Evolutionary conservation across 2,329 filamentous ascomycete species (phyloP), one percentile per base, ranked within the genome.

Genomic region (Cladophialophora exuberans): DNA sequence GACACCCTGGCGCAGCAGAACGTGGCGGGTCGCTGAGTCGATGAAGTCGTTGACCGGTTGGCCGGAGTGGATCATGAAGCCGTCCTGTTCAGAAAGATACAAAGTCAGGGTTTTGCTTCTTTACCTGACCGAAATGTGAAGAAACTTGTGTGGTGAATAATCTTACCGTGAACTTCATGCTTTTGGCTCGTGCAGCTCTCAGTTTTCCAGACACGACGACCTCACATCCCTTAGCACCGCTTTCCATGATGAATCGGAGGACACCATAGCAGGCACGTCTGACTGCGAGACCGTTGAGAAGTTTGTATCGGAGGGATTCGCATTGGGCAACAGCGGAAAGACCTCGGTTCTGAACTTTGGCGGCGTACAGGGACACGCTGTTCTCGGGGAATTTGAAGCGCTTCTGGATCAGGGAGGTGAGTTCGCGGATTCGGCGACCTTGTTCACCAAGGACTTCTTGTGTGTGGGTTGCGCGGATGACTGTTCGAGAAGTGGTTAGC

Each of bases 301-400:
- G 89, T 88, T 99, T 99, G 90, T 99, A 99, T 80, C 94, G 89
- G 76, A 99, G 91, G 69, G 93, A 97, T 85, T 99, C 94, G 90
- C 94, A 99, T 85, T 99, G 94, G 73, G 94, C 94, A 81, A 99
- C 94, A 76, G 94, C 94, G 73, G 93, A 97, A 69, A 99, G 92
- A 89, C 94, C 94, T 77, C 94, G 93, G 85, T 97, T 97, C 86
- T 97, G 94, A 75, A 99, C 94, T 88, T 99, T 99, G 80, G 94
- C 95, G 81, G 94, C 94, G 80, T 99, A 99, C 75, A 99, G 91
- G 67, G 94, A 97, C 78, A 99, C 94, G 70, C 89, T 95, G 89
- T 97, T 97, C 84, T 97, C 93, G 81, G 94, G 93, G 88, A 99
- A 99, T 86, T 97, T 97, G 90, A 99, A 99, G 76, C 94, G 92